A percentile compares a stretch with the other conserved stretches of the same genome.
Evolutionary conservation across 768 basidiomycete species (phyloP).

Genomic region (Chlorophyllum brunneum): DNA sequence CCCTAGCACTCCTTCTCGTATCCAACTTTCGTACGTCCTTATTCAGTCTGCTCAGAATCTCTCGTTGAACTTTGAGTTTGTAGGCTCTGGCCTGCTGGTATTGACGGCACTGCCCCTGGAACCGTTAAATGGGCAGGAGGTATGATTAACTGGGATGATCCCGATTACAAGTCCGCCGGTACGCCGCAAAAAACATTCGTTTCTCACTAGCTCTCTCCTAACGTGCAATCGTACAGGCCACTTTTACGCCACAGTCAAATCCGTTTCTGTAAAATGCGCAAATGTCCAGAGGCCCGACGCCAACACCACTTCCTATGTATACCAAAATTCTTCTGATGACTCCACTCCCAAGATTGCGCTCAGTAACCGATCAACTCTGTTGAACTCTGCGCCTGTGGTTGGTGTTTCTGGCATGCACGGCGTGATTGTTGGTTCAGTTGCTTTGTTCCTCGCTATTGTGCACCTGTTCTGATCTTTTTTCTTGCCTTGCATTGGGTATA

Average conservation of each 20-base stretch:
- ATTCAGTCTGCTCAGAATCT: neutral
- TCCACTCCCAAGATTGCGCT: conserved; percentile 48
- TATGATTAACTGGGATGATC: conserved; percentile 77
- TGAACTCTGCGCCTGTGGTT: conserved; percentile 31
- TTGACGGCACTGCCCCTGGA: conserved; percentile 53
- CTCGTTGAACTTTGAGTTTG: conserved; percentile 11
- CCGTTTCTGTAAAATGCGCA: conserved; percentile 60
- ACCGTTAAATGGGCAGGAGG: conserved; percentile 80
- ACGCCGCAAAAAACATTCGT: conserved; percentile 14
- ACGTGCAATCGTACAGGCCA: conserved; percentile 39
- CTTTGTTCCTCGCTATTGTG: conserved; percentile 18
- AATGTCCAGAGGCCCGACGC: conserved; percentile 39
- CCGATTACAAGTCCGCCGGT: conserved; percentile 71
- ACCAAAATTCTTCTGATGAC: conserved; percentile 48
- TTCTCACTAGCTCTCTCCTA: neutral
- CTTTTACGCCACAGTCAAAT: conserved; percentile 63
- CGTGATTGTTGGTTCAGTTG: conserved; percentile 23
- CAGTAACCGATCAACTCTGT: conserved; percentile 53
- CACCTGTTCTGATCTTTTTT: conserved; percentile 16
- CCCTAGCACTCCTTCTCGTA: conserved; percentile 75
- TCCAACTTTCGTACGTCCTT: conserved; percentile 68
- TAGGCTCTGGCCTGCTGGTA: conserved; percentile 82
- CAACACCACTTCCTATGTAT: conserved; percentile 61
- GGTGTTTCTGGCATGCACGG: conserved; percentile 21
- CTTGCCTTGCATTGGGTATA: neutral